Conservation (phyloP, 768 basidiomycete genomes). For the Tricholoma sp. region DNA sequence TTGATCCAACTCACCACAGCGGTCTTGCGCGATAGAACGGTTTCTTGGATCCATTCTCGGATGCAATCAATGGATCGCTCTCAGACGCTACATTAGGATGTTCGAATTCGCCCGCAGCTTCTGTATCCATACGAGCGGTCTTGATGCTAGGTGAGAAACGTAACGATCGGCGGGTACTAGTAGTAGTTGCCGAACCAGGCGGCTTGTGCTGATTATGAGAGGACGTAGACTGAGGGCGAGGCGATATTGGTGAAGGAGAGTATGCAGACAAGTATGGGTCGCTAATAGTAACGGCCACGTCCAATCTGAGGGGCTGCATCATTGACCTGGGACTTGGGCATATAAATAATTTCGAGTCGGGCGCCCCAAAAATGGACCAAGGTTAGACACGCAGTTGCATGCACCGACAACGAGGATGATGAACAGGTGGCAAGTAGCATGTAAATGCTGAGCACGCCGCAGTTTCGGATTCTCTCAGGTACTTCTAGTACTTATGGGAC, state of each 20-base stretch:
- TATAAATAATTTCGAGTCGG: neutral
- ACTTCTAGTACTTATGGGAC: neutral
- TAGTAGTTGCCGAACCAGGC: neutral
- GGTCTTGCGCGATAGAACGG: conserved; percentile 50
- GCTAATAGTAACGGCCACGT: neutral
- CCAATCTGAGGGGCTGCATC: neutral
- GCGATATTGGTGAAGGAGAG: conserved; percentile 5
- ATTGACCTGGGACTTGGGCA: neutral
- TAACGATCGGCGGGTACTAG: neutral
- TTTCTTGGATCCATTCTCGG: conserved; percentile 26
- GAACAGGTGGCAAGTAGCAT: conserved; percentile 1
- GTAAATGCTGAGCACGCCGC: neutral
- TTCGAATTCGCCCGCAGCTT: conserved; percentile 12
- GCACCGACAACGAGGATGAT: neutral
- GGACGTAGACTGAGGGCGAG: neutral
- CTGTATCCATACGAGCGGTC: conserved; percentile 12
- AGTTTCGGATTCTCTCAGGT: neutral
- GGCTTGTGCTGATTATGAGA: neutral
- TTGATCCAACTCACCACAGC: conserved; percentile 33
- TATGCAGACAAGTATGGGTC: conserved; percentile 10
- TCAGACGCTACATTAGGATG: conserved; percentile 13
- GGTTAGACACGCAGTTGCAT: neutral
- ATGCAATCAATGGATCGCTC: conserved; percentile 16
- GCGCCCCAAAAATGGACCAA: neutral
- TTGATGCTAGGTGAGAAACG: neutral